A percentile compares a stretch with the other conserved stretches of the same genome.
These are phyloP conservation scores for Solanum lycopersicoides DNA, from an alignment of 257 asterid genomes.

Conservation along the genomic window DNA sequence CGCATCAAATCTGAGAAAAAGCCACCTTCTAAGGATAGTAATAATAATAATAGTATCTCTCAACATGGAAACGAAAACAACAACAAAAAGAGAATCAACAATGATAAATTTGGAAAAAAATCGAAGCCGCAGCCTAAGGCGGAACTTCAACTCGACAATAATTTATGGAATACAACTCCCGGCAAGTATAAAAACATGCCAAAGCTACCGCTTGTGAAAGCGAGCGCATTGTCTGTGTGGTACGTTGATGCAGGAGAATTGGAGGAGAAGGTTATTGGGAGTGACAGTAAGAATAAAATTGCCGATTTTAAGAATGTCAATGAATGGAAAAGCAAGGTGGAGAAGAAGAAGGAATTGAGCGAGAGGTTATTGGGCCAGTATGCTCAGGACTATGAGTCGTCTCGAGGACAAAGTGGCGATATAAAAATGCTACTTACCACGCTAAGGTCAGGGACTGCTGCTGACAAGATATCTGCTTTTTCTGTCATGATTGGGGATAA, in stretches of 20 bases:
- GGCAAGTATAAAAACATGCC: conserved; percentile 49
- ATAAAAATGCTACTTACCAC: conserved; percentile 83
- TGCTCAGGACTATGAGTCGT: conserved; percentile 55
- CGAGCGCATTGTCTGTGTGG: conserved; percentile 52
- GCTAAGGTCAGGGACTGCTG: conserved; percentile 93
- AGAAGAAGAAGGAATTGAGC: conserved; percentile 70
- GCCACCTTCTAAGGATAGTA: neutral
- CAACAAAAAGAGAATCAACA: neutral
- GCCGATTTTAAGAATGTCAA: conserved; percentile 32
- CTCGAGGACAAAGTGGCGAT: conserved; percentile 77
- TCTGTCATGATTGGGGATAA: conserved; percentile 88
- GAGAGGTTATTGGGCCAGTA: conserved; percentile 74
- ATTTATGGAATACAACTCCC: neutral
- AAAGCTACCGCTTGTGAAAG: conserved; percentile 67
- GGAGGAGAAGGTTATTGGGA: conserved; percentile 65
- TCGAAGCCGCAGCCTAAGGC: conserved; percentile 3
- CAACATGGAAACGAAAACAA: neutral
- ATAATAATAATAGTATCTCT: neutral
- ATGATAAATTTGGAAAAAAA: conserved; percentile 1
- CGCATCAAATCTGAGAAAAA: conserved; percentile 19
- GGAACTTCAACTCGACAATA: neutral
- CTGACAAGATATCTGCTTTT: conserved; percentile 88
- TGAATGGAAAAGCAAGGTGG: conserved; percentile 74
- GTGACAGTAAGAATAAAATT: conserved; percentile 19
- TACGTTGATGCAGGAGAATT: conserved; percentile 52